Base-by-base conservation (phyloP, 768 basidiomycete species). In the Floccularia luteovirens region DNA sequence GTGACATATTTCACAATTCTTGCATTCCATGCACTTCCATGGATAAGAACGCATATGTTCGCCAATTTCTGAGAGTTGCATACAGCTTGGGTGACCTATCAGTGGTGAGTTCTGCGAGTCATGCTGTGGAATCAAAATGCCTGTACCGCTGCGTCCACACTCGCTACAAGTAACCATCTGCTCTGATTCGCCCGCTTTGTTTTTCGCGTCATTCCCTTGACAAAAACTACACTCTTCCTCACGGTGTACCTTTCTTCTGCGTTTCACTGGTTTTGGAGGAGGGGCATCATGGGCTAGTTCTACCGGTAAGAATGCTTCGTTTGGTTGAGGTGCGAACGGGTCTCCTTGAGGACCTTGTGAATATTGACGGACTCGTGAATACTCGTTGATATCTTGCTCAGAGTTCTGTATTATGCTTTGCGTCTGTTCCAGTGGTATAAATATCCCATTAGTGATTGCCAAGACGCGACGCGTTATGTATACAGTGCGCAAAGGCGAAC, bases 11-110 rank as follows among this genome's bases (percentile, higher is more conserved):
- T 92, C 89, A 57, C 93, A 98, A 42, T 68, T 80, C 67, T 94
- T 96, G 67, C 93, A 96, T 48, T 92, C 89, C 24, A 79, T 73
- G 55, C 93, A 98, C 44, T 75, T 75, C 93, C 93, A 97, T 12
- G 72, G 65, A 56, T 93, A 93, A 20, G 70, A 68, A 42, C 71
- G 68, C 37, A 92, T 66, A n/a, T 71, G 66, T 28, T 78, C 70
- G 13, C 70, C 71, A 36, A 86, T 68, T 37, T 70, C 65, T 31
- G 64, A 52, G 34, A 81, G 70, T 47, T 82, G 62, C 67, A 94
- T 71, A 56, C 93, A 98, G 33, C 77, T 81, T n/a, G 84, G 83
- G 59, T 98, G 93, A 21, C 84, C 90, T 90, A 39, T 27, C 34
- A 38, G 30, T 35, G 42, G 39, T 36, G 12, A 24, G 32, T 21